Base-by-base conservation (phyloP, 1,284 basidiomycete genomes). In the Fistulinella cinereoalba region DNA sequence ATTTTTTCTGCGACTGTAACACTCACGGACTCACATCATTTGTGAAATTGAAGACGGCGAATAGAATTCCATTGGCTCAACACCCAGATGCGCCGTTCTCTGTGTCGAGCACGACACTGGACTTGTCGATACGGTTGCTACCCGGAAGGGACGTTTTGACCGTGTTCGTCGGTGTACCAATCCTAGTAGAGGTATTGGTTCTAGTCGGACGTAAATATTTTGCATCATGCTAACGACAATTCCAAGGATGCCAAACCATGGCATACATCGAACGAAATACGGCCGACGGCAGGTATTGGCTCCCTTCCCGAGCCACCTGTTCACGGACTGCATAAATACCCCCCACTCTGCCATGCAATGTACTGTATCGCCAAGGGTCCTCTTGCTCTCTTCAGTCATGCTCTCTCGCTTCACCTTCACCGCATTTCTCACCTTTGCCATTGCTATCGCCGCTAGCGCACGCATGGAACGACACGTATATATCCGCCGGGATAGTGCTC, bases 311-410 rank as follows among this genome's bases (percentile, higher is more conserved):
- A 41, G 46, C n/a, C 41, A n/a, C 36, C 22, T 21, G n/a, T 2
- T 27, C 40, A 9, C 37, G 22, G 45, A 56, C 41, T 16, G 37
- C 58, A 61, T 60, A 60, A 63, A 60, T 58, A 58, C 57, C 7
- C 46, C 37, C 15, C 16, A 32, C 19, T 32, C 31, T 11, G 29
- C 27, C 21, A 37, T 8, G 24, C 19, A 28, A 16, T 28, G 1
- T 28, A n/a, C n/a, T n/a, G n/a, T n/a, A n/a, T n/a, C n/a, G n/a
- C n/a, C n/a, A n/a, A n/a, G n/a, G n/a, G n/a, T n/a, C 18, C 37
- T 11, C 9, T 21, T 34, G 29, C 15, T 36, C 41, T 22, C n/a
- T 11, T 18, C 23, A 6, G 9, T 15, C 16, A 32, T 25, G 41
- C 28, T 31, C 27, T 28, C 28, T 32, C 46, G 64, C 64, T 62